Conservation (phyloP, 768 basidiomycete genomes). For the Serendipita indica region DNA sequence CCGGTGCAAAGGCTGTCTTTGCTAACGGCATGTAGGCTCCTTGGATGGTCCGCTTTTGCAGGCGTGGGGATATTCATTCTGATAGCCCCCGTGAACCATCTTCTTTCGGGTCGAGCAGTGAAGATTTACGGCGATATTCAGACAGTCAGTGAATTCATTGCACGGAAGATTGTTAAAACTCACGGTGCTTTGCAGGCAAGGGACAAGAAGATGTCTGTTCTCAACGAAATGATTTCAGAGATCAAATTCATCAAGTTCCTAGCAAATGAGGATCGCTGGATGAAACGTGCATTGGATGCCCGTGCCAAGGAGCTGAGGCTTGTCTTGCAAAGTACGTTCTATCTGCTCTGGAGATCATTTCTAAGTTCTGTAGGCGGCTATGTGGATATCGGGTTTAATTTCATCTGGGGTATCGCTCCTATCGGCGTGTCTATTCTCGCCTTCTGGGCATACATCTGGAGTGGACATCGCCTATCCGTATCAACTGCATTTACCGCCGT, state of each 20-base stretch:
- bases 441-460: constrained; percentile 58
- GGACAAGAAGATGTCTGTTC: constrained; percentile 62
- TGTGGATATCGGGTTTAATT: constrained; percentile 44
- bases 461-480: constrained; percentile 60
- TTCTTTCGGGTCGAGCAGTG: constrained; percentile 39
- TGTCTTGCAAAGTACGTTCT: constrained; percentile 22
- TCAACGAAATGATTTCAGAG: constrained; percentile 65
- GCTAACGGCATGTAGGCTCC: constrained; percentile 28
- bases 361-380: background rate
- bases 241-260: constrained; percentile 75
- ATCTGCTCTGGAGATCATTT: background rate
- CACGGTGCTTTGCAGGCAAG: constrained; percentile 49
- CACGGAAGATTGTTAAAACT: constrained; percentile 28
- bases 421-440: constrained; percentile 67
- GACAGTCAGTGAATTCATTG: background rate
- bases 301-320: constrained; percentile 60
- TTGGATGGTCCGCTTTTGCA: constrained; percentile 57
- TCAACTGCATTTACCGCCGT: constrained; percentile 63
- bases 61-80: constrained; percentile 55
- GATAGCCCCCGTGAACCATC: constrained; percentile 59
- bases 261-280: constrained; percentile 70
- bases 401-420: constrained; percentile 63
- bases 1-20: background rate
- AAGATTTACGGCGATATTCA: constrained; percentile 13
- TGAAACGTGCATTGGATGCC: constrained; percentile 44